A percentile compares a stretch with the other conserved stretches of the same genome.
Evolutionary conservation across 768 basidiomycete species (phyloP).

Genomic region (Russula foetens): DNA sequence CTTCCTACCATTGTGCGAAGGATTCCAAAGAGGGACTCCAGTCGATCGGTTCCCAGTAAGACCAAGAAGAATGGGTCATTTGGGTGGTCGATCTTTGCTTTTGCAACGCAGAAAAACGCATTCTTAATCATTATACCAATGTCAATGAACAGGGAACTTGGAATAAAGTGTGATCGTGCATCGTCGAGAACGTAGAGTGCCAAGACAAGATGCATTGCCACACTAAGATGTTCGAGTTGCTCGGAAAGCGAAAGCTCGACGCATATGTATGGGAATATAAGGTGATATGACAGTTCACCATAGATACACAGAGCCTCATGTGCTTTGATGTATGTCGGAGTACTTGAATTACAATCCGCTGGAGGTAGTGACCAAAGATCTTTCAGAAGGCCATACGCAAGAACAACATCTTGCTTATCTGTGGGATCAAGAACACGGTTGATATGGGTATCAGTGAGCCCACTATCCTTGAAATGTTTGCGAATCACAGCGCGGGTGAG

Average conservation of each 20-base stretch:
- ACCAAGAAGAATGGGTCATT: conserved; percentile 19
- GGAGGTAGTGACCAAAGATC: conserved; percentile 6
- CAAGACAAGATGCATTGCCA: neutral
- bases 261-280: too few species aligned
- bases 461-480: neutral
- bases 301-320: neutral
- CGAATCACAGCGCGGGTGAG: neutral
- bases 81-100: conserved; percentile 25
- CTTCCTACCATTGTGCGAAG: neutral
- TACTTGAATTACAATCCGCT: neutral
- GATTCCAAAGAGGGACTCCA: conserved; percentile 10
- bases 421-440: neutral
- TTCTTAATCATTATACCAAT: too few species aligned
- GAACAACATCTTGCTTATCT: neutral
- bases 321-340: neutral
- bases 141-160: conserved; percentile 25
- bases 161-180: conserved; percentile 23
- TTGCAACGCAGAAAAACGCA: conserved; percentile 29
- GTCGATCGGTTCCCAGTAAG: conserved; percentile 21
- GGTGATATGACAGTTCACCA: neutral
- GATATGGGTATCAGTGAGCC: neutral
- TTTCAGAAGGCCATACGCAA: neutral
- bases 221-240: neutral
- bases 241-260: too few species aligned
- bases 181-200: conserved; percentile 7